phyloP scores from a whole-genome alignment of 140 eudicot species.

The Anethum foeniculum region DNA sequence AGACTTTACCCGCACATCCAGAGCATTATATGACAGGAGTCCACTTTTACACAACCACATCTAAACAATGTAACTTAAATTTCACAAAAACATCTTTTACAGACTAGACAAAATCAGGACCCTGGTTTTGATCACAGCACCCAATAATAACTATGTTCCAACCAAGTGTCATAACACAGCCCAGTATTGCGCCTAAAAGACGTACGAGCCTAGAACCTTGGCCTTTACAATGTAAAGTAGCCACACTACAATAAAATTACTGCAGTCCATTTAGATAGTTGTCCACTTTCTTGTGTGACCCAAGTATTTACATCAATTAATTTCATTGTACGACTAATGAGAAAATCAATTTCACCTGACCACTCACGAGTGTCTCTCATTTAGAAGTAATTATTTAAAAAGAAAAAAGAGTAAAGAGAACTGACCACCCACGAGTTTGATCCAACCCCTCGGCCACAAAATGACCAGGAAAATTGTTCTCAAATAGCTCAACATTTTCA shows the following conservation, averaged over 20 bases:
- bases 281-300: neutral
- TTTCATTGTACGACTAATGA: neutral
- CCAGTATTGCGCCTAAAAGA: neutral
- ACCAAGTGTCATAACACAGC: neutral
- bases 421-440: slow-evolving; percentile 43
- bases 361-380: no score
- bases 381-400: neutral
- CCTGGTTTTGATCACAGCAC: neutral
- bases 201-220: neutral
- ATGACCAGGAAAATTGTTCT: slow-evolving; percentile 86
- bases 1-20: no score
- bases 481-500: slow-evolving; percentile 67
- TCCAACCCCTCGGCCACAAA: slow-evolving; percentile 99
- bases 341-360: neutral
- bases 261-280: neutral
- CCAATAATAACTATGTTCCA: neutral
- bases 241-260: neutral
- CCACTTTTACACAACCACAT: neutral
- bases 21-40: neutral
- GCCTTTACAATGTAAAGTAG: neutral
- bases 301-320: neutral
- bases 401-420: neutral
- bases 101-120: neutral
- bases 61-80: neutral
- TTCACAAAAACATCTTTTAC: neutral